Evolutionary conservation across 139 green algal species (phyloP), one percentile per base, ranked within the genome.

Genomic region (Haematococcus lacustris): DNA sequence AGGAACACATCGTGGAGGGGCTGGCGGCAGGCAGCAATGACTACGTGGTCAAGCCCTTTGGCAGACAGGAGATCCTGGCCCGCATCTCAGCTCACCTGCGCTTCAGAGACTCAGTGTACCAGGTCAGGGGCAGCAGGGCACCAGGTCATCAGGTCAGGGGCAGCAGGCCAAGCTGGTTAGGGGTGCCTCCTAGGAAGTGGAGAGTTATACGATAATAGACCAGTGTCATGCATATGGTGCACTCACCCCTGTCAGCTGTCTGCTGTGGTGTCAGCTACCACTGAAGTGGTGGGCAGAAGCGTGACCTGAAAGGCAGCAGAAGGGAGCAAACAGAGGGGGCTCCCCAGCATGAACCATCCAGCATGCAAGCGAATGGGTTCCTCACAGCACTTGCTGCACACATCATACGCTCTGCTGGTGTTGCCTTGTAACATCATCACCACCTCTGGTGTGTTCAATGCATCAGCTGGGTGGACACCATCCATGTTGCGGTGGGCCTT

Each of bases 1-100:
- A 92, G 70, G 85, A 91, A n/a, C 75, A 91, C 69, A 82, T 92
- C 30, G 85, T 91, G 65, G 82, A 92, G 67, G 88, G 53, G 23
- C 74, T 90, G n/a, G 53, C 53, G 26, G 74, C 76, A 2, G 84
- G 84, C 33, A 73, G 60, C 34, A 80, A 87, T 61, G 84, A 88
- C 51, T 64, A 64, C 53, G 53, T 64, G 64, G 64, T 70, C 35
- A 93, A 93, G 78, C 88, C 88, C 0, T 91, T 92, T 66, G 80
- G 83, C 21, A 72, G 78, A 0, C 51, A 76, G 61, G 78, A 84
- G 61, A 84, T 84, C 61, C 76, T 93, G 69, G 87, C 84, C 0
- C 80, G 84, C 63, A 89, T 92, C 41, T 57, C 77, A 21, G 76
- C 85, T 3, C 85, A 91, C 76, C 76, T 92, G 61, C 80, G 83